These are phyloP conservation scores for Colletotrichum sublineola DNA, from an alignment of 2,329 filamentous ascomycete genomes.

Conservation along the genomic window DNA sequence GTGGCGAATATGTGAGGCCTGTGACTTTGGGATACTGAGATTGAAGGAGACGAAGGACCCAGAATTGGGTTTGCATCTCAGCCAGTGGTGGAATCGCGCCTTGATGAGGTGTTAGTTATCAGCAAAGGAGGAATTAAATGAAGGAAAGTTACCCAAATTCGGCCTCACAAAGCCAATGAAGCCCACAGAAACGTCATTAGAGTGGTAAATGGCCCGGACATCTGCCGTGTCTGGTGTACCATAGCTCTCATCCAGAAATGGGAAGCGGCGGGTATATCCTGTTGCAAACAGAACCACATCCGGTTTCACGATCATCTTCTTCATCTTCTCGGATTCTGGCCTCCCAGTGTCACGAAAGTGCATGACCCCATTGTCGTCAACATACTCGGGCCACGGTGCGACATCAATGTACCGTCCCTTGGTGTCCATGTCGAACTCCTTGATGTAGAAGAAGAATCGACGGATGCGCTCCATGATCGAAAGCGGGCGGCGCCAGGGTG, in stretches of 20 bases:
- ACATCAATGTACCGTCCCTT: slow-evolving; percentile 51
- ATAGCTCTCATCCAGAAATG: slow-evolving; percentile 49
- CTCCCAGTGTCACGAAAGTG: slow-evolving; percentile 50
- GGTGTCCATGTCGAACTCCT: slow-evolving; percentile 43
- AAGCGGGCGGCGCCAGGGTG: slow-evolving; percentile 49
- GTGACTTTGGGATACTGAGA: slow-evolving; percentile 26
- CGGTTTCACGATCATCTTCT: slow-evolving; percentile 48
- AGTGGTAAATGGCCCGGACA: slow-evolving; percentile 65
- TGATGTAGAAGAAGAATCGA: slow-evolving; percentile 50
- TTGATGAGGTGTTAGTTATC: not conserved
- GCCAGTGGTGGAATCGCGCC: slow-evolving; percentile 61
- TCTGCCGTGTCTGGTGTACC: slow-evolving; percentile 62
- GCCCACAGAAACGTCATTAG: slow-evolving; percentile 54
- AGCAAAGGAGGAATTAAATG: accelerated
- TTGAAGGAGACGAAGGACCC: slow-evolving; percentile 57
- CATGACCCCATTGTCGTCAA: slow-evolving; percentile 50
- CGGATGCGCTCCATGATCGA: slow-evolving; percentile 48
- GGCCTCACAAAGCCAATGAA: slow-evolving; percentile 64
- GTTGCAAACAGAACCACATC: slow-evolving; percentile 55
- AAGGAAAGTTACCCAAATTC: slow-evolving; percentile 50
- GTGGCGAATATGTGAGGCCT: not conserved
- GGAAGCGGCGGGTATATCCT: slow-evolving; percentile 52
- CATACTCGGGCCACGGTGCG: slow-evolving; percentile 52
- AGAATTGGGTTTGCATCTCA: slow-evolving; percentile 64
- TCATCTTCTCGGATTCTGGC: slow-evolving; percentile 50